Base-by-base conservation (phyloP, 192 early-diverging fungal species). In the Geranomyces michiganensis region DNA sequence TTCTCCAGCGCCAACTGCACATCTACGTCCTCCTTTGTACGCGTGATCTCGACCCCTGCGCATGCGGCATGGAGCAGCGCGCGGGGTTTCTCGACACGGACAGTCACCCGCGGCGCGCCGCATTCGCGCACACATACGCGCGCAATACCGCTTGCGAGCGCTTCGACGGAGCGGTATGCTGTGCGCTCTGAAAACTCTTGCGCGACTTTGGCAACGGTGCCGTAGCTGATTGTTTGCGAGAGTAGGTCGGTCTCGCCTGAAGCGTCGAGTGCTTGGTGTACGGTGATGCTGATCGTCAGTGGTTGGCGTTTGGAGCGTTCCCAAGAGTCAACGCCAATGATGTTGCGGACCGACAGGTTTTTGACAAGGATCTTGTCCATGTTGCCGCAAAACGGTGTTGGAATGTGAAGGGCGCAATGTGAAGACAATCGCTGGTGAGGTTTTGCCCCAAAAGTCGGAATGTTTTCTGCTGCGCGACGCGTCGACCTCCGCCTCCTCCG, bases 261-360 rank as follows among this genome's bases (percentile, higher is more conserved):
- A 22, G 86, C 82, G 53, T 85, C 77, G 31, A 96, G 86, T 51
- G 90, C 87, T 9, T 91, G 90, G 71, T 88, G 84, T 26, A 96
- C 81, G 36, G 81, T 84, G 8, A 93, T 79, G 49, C 90, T 90
- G 46, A 99, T 89, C 13, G 88, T 84, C 58, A 99, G 82, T 19
- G 96, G 93, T 74, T 97, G 95, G 9, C 83, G 74, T 74, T 94
- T 92, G n/a, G 81, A 82, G 17, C 94, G 85, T 68, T 95, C 94
- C 96, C 97, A 99, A 21, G 90, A 84, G 79, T 99, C 95, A 55
- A 93, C 91, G 10, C 97, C 97, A 46, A 96, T 85, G 48, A 92
- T 88, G 47, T 87, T 91, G 58, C 88, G 89, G 51, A 97, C 89
- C 26, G 87, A 79, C 33, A 98, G 86, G 77, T 95, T 86, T 64